These are phyloP conservation scores for Phytophthora rubi DNA, from an alignment of 352 stramenopile species.

Conservation along the genomic window DNA sequence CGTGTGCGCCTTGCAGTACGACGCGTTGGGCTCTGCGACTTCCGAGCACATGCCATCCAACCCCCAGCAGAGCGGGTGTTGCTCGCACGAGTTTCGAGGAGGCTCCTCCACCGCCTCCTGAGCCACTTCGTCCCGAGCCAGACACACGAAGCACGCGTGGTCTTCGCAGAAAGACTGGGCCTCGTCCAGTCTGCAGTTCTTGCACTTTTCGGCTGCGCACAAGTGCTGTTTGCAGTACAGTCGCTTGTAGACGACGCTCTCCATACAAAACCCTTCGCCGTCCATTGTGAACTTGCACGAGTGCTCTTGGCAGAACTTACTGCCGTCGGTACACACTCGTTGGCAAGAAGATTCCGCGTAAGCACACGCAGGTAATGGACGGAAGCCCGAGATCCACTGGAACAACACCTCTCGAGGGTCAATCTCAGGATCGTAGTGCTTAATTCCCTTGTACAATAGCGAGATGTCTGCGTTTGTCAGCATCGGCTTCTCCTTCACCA, in stretches of 20 bases:
- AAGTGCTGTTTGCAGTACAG: constrained; percentile 57
- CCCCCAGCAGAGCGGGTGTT: constrained; percentile 61
- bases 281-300: constrained; percentile 40
- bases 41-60: constrained; percentile 47
- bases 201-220: constrained; percentile 48
- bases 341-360: constrained; percentile 40
- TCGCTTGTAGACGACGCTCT: constrained; percentile 30
- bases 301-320: constrained; percentile 42
- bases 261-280: constrained; percentile 33
- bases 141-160: constrained; percentile 70
- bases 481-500: constrained; percentile 19
- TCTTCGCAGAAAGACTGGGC: constrained; percentile 51
- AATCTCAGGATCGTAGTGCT: constrained; percentile 63
- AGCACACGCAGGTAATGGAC: constrained; percentile 49
- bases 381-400: constrained; percentile 62
- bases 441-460: constrained; percentile 52
- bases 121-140: constrained; percentile 25
- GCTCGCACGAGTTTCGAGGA: constrained; percentile 60
- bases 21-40: constrained; percentile 33
- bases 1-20: constrained; percentile 52
- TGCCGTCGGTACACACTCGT: constrained; percentile 34
- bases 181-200: constrained; percentile 36
- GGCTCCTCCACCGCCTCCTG: constrained; percentile 42
- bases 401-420: constrained; percentile 64
- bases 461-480: constrained; percentile 43